Evolutionary conservation across 208 protist species (phyloP).

Genomic region (Leishmania gerbilli): DNA sequence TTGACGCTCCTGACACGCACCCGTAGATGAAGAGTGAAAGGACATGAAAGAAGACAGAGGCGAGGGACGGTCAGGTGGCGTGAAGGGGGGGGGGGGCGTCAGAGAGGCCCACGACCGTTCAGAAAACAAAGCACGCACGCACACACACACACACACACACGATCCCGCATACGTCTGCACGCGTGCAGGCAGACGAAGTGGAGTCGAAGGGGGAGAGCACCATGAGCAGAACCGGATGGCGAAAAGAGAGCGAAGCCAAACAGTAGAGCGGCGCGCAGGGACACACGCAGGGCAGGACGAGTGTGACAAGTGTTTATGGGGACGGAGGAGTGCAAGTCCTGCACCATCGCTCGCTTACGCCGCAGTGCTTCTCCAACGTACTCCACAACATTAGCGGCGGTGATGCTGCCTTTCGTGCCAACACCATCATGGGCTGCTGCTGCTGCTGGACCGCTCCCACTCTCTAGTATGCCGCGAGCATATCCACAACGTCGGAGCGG

Average conservation of each 20-base stretch:
- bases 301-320: no score
- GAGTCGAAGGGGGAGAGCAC: not conserved
- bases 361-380: not conserved
- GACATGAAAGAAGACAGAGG: not conserved
- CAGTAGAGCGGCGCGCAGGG: not conserved
- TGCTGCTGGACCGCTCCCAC: not conserved
- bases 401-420: not conserved
- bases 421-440: not conserved
- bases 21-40: not conserved
- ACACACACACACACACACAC: no score
- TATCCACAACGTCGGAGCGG: slow-evolving; percentile 39
- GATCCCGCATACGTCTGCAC: not conserved
- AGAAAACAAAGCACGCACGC: not conserved
- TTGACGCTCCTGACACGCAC: not conserved
- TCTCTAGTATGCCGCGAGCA: slow-evolving; percentile 51
- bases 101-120: not conserved
- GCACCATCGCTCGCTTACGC: not conserved
- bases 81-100: not conserved
- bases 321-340: not conserved
- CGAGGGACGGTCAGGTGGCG: not conserved
- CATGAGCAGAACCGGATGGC: not conserved
- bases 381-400: not conserved
- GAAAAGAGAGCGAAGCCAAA: slow-evolving; percentile 4
- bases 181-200: not conserved
- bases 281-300: not conserved